Base-by-base conservation (phyloP, 495 filamentous ascomycete species). In the Penicillium verhagenii region DNA sequence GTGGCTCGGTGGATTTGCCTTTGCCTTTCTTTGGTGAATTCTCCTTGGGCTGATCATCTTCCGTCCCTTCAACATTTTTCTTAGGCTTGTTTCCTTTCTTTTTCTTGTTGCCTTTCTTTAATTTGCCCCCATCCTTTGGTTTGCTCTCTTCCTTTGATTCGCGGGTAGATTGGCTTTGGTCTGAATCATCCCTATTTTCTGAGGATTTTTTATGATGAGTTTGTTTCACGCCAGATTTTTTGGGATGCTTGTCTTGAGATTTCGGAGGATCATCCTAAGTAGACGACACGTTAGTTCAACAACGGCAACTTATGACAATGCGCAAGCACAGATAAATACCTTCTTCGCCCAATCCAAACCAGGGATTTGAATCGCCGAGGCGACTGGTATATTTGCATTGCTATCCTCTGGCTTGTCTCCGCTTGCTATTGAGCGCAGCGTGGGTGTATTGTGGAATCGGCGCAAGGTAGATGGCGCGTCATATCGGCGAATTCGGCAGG, bases 401-500 rank as follows among this genome's bases (percentile, higher is more conserved):
- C 4, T 14, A 3, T 26, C 16, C 14, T 25, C 18, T 8, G 47
- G 21, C 21, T 39, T 25, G 6, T 38, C 14, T 25, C 37, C 50
- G 28, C 29, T 43, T 14, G 53, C 29, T 44, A 62, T 24, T 37
- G 39, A 19, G n/a, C 53, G 61, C 35, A 50, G 40, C 18, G 37
- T 29, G 42, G 65, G 35, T 24, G 62, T 59, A 42, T 37, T 54
- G 37, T 70, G 63, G 31, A 73, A 73, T 52, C 58, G 60, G 51
- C 70, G 72, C 43, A 60, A 39, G 21, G 56, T 65, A 49, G 53
- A 33, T 33, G 57, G 58, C 50, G 57, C 61, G 37, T 49, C 59
- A 42, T 55, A 57, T 54, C 66, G 57, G 48, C 55, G 62, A 18
- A 65, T 56, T 64, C 72, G 40, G 61, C 69, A 78, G 47, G 69